Conservation (phyloP, 495 filamentous ascomycete species). For the Xylaria acuta region DNA sequence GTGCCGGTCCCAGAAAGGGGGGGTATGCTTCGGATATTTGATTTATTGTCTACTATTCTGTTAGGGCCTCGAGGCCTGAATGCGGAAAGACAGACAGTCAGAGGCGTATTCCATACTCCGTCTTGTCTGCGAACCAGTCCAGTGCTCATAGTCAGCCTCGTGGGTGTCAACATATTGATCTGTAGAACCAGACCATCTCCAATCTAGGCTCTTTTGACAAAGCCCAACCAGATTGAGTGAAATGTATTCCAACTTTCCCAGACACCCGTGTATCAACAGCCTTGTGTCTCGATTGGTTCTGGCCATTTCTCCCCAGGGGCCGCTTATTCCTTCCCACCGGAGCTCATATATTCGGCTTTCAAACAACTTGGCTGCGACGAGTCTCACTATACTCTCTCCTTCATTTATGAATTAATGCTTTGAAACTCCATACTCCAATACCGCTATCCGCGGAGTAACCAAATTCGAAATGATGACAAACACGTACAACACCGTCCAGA, state of each 20-base stretch:
- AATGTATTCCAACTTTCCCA: conserved; percentile 21
- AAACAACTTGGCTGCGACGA: conserved; percentile 26
- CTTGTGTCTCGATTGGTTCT: conserved; percentile 7
- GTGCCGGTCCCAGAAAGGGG: neutral
- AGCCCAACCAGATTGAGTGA: conserved; percentile 11
- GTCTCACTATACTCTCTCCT: conserved; percentile 13
- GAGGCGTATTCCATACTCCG: conserved; percentile 29
- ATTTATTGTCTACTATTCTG: conserved; percentile 26
- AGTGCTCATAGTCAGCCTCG: conserved; percentile 8
- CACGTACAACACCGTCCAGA: conserved; percentile 19
- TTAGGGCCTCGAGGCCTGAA: conserved; percentile 7
- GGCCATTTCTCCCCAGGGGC: conserved; percentile 7
- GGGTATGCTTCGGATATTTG: conserved; percentile 11
- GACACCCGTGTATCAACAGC: neutral
- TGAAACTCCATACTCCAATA: conserved; percentile 26
- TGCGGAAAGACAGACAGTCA: neutral
- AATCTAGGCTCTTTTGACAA: neutral
- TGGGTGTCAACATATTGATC: conserved; percentile 24
- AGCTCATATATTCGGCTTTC: conserved; percentile 16
- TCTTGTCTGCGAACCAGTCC: neutral
- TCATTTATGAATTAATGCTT: conserved; percentile 17
- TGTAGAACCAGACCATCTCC: conserved; percentile 2
- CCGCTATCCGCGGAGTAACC: conserved; percentile 16
- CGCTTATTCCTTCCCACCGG: conserved; percentile 19
- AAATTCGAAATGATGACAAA: conserved; percentile 21